These are phyloP conservation scores for Ramichloridium luteum DNA, from an alignment of 2,329 filamentous ascomycete species.

Conservation along the genomic window DNA sequence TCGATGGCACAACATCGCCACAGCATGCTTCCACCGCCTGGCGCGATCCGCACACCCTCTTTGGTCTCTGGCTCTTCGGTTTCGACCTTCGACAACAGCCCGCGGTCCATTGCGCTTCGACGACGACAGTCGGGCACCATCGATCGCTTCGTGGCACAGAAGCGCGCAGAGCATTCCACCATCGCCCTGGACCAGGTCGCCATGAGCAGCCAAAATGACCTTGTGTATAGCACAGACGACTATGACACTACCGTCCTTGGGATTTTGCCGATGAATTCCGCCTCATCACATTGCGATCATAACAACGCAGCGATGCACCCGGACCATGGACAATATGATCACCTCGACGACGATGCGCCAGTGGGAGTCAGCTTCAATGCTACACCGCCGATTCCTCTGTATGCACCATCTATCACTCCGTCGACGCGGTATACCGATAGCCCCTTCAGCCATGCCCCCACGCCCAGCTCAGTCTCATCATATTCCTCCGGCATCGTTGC, in stretches of 20 bases:
- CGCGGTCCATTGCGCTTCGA: constrained; percentile 31
- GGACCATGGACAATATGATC: constrained; percentile 4
- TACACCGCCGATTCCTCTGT: constrained; percentile 22
- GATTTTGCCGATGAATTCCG: constrained; percentile 10
- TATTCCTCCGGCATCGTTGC: constrained; percentile 53
- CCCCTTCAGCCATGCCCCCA: constrained; percentile 65
- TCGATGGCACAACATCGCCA: constrained; percentile 4
- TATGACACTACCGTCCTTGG: constrained; percentile 19
- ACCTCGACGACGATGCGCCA: neutral
- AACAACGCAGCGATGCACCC: constrained; percentile 1
- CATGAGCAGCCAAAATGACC: constrained; percentile 11
- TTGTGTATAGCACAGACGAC: constrained; percentile 6
- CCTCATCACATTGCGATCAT: constrained; percentile 5
- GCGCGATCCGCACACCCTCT: constrained; percentile 33
- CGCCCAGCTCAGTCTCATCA: constrained; percentile 65
- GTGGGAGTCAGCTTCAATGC: neutral
- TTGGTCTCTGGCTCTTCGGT: constrained; percentile 37
- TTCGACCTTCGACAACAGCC: constrained; percentile 35
- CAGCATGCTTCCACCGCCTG: constrained; percentile 8
- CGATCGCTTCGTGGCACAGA: constrained; percentile 25
- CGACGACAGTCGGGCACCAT: constrained; percentile 33
- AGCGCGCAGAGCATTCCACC: constrained; percentile 10
- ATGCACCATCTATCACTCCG: constrained; percentile 56
- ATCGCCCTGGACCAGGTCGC: constrained; percentile 17
- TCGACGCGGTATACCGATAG: constrained; percentile 67